Evolutionary conservation across 2,329 filamentous ascomycete genomes (phyloP), one percentile per base, ranked within the genome.

Genomic region (Chaetomium sp.): DNA sequence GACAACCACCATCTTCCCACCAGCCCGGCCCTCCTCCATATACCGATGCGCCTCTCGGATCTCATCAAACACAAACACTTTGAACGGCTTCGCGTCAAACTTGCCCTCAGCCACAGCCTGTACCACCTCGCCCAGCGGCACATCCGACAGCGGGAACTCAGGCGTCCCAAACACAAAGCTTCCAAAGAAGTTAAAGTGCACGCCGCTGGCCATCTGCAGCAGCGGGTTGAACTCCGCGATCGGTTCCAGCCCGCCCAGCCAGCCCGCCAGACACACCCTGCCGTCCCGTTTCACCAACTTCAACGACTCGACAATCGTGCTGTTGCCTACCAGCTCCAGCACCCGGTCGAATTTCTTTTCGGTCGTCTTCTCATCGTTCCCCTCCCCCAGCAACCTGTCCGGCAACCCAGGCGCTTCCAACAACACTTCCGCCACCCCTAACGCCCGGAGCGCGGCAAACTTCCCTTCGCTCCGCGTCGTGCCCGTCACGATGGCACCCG

Each of bases 151-250:
- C 6, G 72, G 69, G 49, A 74, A 74, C 12, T 67, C 71, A 0
- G 59, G 57, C 2, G 52, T 66, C 5, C 68, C 72, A 38, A 75
- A 63, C 3, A 70, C 69, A 50, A 69, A 70, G 55, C 72, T 75
- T 5, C 70, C 67, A 60, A 75, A 76, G 35, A 76, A 66, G 56
- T 69, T 75, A 54, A 76, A 74, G 56, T 76, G 73, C n/a, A 76
- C 72, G 0, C 73, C 74, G 27, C 68, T 66, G 12, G 68, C 67
- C 73, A 76, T 76, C 62, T 76, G 67, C 6, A 74, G 45, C 59
- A 76, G 67, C 2, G 72, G 74, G 56, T 75, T 75, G 62, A 76
- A 71, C 49, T 72, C 70, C 6, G 57, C 49, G 8, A 75, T 62
- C 0, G 72, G 72, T 1, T 60, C 70, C 27, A 75, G 53, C 0